Evolutionary conservation across 225 moss, liverwort and hornwort species (phyloP).

Genomic region (Marchantia polymorpha): DNA sequence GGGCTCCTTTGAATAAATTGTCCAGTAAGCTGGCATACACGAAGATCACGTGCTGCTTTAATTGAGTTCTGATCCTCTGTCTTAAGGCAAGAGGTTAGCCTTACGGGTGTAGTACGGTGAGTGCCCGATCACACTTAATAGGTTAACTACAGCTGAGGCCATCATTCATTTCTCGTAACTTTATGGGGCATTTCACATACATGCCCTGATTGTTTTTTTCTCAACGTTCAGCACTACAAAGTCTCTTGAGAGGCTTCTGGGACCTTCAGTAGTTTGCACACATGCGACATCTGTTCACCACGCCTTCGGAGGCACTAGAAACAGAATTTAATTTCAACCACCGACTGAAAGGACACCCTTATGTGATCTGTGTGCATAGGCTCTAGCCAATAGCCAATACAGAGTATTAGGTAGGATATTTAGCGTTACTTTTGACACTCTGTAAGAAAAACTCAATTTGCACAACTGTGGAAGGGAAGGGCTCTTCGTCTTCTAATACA

Average conservation of each 20-base stretch:
- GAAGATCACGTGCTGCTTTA: not conserved
- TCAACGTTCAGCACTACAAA: not conserved
- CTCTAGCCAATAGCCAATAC: slow-evolving; percentile 2
- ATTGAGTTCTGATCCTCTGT: not conserved
- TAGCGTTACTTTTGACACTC: not conserved
- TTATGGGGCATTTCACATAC: not conserved
- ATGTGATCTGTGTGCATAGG: not conserved
- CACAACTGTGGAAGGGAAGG: not conserved
- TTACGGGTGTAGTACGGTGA: not conserved
- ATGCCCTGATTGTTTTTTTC: not conserved
- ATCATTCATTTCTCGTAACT: not conserved
- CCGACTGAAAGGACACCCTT: slow-evolving; percentile 1
- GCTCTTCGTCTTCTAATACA: not conserved
- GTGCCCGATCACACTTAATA: slow-evolving; percentile 1
- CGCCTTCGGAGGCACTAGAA: not conserved
- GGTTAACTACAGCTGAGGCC: slow-evolving; percentile 11
- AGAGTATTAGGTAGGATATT: slow-evolving; percentile 1
- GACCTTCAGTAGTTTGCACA: not conserved
- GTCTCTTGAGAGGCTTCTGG: slow-evolving; percentile 3
- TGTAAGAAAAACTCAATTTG: not conserved
- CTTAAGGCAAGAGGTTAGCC: not conserved
- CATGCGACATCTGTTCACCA: not conserved
- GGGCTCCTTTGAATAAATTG: slow-evolving; percentile 40
- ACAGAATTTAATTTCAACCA: not conserved
- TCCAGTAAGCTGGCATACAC: slow-evolving; percentile 24